Evolutionary conservation across 2,329 filamentous ascomycete genomes (phyloP).

Genomic region (Colletotrichum aenigma): DNA sequence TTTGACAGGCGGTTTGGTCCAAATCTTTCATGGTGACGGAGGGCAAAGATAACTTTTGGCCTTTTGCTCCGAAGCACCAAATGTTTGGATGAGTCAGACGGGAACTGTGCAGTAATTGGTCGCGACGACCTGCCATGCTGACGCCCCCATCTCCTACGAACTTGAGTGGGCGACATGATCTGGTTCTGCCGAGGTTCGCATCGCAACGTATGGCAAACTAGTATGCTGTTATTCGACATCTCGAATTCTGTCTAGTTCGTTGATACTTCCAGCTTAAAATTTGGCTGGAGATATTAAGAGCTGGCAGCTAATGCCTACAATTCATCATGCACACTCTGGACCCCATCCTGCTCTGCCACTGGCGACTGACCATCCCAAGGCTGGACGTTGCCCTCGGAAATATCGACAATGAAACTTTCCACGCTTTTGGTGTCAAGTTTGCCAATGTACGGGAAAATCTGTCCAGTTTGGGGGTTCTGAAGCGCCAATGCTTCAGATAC

Average conservation of each 20-base stretch:
- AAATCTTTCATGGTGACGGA: neutral
- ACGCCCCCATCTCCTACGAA: neutral
- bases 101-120: neutral
- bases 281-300: neutral
- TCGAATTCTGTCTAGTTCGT: neutral
- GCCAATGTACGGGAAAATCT: constrained; percentile 42
- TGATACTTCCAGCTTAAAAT: neutral
- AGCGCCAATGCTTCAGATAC: constrained; percentile 44
- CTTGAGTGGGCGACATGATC: neutral
- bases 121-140: neutral
- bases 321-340: neutral
- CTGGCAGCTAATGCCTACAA: neutral
- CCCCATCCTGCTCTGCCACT: neutral
- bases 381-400: constrained; percentile 44
- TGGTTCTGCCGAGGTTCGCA: neutral
- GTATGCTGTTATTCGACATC: neutral
- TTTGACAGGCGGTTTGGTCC: neutral
- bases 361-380: constrained; percentile 35
- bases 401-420: constrained; percentile 46
- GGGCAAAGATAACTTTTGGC: neutral
- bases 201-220: neutral
- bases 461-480: constrained; percentile 46
- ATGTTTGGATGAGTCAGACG: neutral
- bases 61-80: neutral
- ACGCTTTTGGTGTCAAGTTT: constrained; percentile 37